Base-by-base conservation (phyloP, 1,139 yeast species). In the Saccharomyces hybrid region DNA sequence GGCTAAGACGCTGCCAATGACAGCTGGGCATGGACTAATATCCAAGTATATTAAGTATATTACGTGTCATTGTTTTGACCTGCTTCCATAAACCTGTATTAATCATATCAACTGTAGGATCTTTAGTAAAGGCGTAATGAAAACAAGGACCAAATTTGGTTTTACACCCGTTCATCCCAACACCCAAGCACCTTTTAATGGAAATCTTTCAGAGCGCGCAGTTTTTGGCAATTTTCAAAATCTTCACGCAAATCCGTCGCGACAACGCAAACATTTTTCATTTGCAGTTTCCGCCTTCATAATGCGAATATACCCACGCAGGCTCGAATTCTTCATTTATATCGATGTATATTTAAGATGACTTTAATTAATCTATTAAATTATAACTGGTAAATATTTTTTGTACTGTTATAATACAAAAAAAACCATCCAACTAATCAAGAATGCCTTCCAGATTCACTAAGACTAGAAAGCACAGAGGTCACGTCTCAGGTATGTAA, bases 401-500 rank as follows among this genome's bases (percentile, higher is more conserved):
- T 26, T 5, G 16, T 8, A 24, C 12, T 12, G 7, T 27, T 29
- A 48, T 21, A 44, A 14, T 34, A 12, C 3, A 4, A 48, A 31
- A 27, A 34, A 21, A 27, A 34, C 28, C 47, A 53, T 52, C 52
- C 53, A 55, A 21, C 53, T 28, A 56, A 59, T 54, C 61, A 61
- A 56, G 54, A 79, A 93, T 93, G 99, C 99, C 99, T 80, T 90
- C 99, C 84, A 90, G 99, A 90, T 86, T 88, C 77, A 88, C 96
- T 75, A 90, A 93, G 82, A 93, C 98, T 81, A 90, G 99, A 88
- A 95, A 93, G 86, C 97, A 89, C 88, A 89, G 99, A 88, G 99
- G 99, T 81, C 86, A 95, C 95, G 98, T 93, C 80, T 89, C 97
- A 77, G 95, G 95, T 88, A 85, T 82, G 90, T 84, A 70, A 63